Evolutionary conservation across 2,329 filamentous ascomycete genomes (phyloP).

Genomic region (Alternaria sp.): DNA sequence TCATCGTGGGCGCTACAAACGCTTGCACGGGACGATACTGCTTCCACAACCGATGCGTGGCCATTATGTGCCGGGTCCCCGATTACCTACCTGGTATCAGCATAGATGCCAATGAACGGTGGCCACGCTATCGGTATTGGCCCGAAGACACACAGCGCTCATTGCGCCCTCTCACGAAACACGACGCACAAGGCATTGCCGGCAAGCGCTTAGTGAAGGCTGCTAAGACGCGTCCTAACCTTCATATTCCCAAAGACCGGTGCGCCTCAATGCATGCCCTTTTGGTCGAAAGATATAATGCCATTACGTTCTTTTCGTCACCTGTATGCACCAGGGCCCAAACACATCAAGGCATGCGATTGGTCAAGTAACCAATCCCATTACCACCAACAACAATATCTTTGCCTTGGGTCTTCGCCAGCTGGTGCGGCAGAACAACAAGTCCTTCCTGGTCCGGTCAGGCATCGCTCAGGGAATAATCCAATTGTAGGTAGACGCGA

Average conservation of each 20-base stretch:
- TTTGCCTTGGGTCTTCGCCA: background rate
- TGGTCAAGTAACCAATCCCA: background rate
- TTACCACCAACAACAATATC: background rate
- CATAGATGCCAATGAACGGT: background rate
- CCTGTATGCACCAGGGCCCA: background rate
- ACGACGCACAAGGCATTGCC: background rate
- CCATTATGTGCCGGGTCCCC: background rate
- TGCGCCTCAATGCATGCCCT: background rate
- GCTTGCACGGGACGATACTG: background rate
- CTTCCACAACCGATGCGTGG: background rate
- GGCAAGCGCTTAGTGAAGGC: background rate
- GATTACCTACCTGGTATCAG: background rate
- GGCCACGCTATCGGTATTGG: background rate
- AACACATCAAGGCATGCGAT: background rate
- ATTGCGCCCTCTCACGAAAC: background rate
- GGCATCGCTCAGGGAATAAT: background rate
- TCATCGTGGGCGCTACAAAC: background rate
- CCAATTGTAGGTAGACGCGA: background rate
- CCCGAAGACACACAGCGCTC: background rate
- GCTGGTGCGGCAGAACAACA: background rate
- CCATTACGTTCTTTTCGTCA: background rate
- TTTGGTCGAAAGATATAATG: background rate
- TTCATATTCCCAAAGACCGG: background rate
- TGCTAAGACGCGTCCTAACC: background rate
- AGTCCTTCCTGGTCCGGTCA: background rate